A percentile compares a stretch with the other conserved stretches of the same genome.
phyloP scores from a whole-genome alignment of 148 eudicot genomes.

The Oxyria digyna region DNA sequence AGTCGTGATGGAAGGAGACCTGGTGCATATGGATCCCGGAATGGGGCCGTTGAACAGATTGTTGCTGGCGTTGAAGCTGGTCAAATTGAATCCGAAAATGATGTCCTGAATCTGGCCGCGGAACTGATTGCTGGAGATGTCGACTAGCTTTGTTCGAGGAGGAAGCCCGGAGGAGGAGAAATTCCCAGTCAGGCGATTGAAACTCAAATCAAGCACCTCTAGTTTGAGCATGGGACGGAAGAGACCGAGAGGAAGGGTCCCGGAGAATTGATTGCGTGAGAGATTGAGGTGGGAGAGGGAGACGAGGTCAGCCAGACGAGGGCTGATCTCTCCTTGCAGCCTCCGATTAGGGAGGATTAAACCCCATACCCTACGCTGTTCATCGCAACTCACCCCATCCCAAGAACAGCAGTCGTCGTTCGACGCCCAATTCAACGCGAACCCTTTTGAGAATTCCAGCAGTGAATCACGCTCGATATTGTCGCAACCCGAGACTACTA shows the following conservation, averaged over 20 bases:
- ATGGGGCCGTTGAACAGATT: conserved; percentile 22
- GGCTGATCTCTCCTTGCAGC: conserved; percentile 35
- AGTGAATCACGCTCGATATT: conserved; percentile 40
- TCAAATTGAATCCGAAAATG: not conserved
- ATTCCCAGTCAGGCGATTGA: conserved; percentile 36
- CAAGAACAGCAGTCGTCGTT: conserved; percentile 56
- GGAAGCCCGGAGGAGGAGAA: conserved; percentile 8
- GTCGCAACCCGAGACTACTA: conserved; percentile 24
- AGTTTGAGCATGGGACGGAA: conserved; percentile 34
- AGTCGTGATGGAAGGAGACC: not conserved
- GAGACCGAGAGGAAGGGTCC: conserved; percentile 43
- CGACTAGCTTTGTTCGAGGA: conserved; percentile 6
- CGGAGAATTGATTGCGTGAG: conserved; percentile 45
- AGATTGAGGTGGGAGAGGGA: conserved; percentile 46
- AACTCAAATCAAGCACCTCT: conserved; percentile 50
- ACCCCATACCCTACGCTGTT: conserved; percentile 21
- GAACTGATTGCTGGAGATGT: conserved; percentile 29
- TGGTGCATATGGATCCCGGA: conserved; percentile 13
- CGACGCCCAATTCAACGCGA: conserved; percentile 38
- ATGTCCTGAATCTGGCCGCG: conserved; percentile 1
- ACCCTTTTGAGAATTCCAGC: conserved; percentile 23
- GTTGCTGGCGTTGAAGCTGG: conserved; percentile 22
- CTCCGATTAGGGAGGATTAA: conserved; percentile 36
- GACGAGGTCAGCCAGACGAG: conserved; percentile 31
- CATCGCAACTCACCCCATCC: conserved; percentile 60